A percentile compares a stretch with the other conserved stretches of the same genome.
phyloP scores from a whole-genome alignment of 129 eudicot species.

The Artemisia tridentata region DNA sequence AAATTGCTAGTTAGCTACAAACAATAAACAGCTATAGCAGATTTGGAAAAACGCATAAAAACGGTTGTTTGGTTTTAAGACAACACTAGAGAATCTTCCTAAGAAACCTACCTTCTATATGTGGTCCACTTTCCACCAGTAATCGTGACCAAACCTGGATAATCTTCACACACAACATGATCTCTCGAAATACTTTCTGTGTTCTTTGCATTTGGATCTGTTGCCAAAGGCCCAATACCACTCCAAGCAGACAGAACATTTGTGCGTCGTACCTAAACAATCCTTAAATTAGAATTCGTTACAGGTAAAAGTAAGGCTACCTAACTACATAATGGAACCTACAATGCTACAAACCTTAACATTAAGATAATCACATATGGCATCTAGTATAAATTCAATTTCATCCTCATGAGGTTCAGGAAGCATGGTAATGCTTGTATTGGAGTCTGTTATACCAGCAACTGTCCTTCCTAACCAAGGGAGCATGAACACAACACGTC shows the following conservation, averaged over 20 bases:
- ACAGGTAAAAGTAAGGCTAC: not conserved
- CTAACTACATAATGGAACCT: not conserved
- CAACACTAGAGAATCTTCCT: not conserved
- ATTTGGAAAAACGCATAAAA: not conserved
- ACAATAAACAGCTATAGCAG: not conserved
- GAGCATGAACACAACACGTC: slow-evolving; percentile 96
- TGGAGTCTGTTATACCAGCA: slow-evolving; percentile 94
- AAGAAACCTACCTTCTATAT: slow-evolving; percentile 70
- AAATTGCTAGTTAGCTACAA: slow-evolving; percentile 9
- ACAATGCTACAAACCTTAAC: slow-evolving; percentile 60
- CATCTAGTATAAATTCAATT: slow-evolving; percentile 85
- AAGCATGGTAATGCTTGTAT: slow-evolving; percentile 74
- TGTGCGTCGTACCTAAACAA: slow-evolving; percentile 68
- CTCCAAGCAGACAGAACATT: slow-evolving; percentile 99
- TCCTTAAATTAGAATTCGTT: not conserved
- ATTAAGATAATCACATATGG: slow-evolving; percentile 88
- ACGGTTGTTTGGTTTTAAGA: not conserved
- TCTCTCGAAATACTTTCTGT: slow-evolving; percentile 91
- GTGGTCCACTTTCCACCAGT: slow-evolving; percentile 99
- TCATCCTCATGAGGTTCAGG: slow-evolving; percentile 98
- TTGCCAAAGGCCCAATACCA: slow-evolving; percentile 93
- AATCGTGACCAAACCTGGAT: slow-evolving; percentile 90
- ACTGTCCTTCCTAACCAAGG: slow-evolving; percentile 98
- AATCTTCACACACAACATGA: slow-evolving; percentile 87
- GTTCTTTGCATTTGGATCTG: slow-evolving; percentile 87